Base-by-base conservation (phyloP, 2,329 filamentous ascomycete genomes). In the Lasiodiplodia gonubiensis region DNA sequence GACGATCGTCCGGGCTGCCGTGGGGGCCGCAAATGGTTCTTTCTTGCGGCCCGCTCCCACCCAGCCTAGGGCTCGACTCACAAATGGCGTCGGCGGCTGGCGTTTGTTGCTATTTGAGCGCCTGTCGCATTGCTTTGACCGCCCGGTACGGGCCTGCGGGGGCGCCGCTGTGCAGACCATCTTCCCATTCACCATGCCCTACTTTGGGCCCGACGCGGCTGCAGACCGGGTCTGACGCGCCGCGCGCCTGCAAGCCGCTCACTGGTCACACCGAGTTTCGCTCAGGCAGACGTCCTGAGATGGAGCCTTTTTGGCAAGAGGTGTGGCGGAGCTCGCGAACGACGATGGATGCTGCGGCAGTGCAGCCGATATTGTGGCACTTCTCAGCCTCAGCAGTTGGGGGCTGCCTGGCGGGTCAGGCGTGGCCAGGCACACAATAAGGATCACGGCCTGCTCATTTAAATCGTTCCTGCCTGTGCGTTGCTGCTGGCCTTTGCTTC, bases 301-400 rank as follows among this genome's bases (percentile, higher is more conserved):
- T 30, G 6, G 35, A 39, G 46, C 60, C 30, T 27, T 51, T 64
- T 33, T 16, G 48, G 42, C 42, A 63, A 37, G 30, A 52, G 27
- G 42, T 52, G 60, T 64, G 60, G 60, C 60, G 60, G 60, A 64
- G 60, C 39, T n/a, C 30, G 49, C 60, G 46, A 23, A 11, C 53
- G 27, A 5, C 8, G 30, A 55, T 55, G 53, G 25, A 23, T 39
- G 53, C n/a, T 55, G 39, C 57, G 57, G 57, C 57, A 61, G 57
- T 61, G 57, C 57, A 27, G 27, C 39, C 21, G 25, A 46, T 30
- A 61, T 61, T 61, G 57, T 64, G 46, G 60, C 48, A 64, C 46
- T 51, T 49, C 60, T 64, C 60, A 64, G 60, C 60, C 60, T 53
- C 48, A 37, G 27, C 30, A 11, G 46, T 64, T 51, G 48, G 60